These are phyloP conservation scores for Pythium coloratum DNA, from an alignment of 352 stramenopile species.

Conservation along the genomic window DNA sequence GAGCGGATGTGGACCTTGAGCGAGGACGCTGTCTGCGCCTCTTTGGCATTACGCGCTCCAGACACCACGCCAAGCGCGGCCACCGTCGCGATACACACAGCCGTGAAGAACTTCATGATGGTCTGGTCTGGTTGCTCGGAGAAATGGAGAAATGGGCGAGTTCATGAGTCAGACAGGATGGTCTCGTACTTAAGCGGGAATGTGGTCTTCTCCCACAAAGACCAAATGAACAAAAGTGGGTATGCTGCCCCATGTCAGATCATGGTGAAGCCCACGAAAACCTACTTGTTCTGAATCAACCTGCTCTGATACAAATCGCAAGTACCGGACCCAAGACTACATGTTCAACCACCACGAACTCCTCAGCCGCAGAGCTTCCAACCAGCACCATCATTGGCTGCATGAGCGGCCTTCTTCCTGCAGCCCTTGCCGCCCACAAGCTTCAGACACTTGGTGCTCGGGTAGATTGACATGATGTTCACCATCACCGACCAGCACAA, in stretches of 20 bases:
- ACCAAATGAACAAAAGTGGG: too few relatives aligned
- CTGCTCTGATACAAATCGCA: too few relatives aligned
- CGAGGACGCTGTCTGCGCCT: background rate
- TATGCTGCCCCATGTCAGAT: too few relatives aligned
- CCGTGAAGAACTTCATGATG: background rate
- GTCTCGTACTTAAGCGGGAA: too few relatives aligned
- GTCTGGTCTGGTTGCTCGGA: background rate
- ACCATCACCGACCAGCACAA: background rate
- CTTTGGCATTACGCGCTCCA: background rate
- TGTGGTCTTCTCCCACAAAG: too few relatives aligned
- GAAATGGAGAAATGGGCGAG: background rate
- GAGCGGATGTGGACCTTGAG: background rate
- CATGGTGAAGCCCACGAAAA: too few relatives aligned
- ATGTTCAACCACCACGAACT: too few relatives aligned
- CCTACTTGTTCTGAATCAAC: too few relatives aligned
- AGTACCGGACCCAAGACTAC: too few relatives aligned
- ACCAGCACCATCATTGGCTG: too few relatives aligned
- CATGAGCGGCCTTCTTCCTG: background rate
- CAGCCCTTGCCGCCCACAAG: background rate
- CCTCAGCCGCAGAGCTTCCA: too few relatives aligned
- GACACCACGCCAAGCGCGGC: background rate
- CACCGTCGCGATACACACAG: background rate
- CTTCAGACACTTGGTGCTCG: background rate
- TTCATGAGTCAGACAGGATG: background rate
- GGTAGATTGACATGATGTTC: conserved; percentile 1